Conservation (phyloP, 352 stramenopile species). For the Peronospora farinosa region DNA sequence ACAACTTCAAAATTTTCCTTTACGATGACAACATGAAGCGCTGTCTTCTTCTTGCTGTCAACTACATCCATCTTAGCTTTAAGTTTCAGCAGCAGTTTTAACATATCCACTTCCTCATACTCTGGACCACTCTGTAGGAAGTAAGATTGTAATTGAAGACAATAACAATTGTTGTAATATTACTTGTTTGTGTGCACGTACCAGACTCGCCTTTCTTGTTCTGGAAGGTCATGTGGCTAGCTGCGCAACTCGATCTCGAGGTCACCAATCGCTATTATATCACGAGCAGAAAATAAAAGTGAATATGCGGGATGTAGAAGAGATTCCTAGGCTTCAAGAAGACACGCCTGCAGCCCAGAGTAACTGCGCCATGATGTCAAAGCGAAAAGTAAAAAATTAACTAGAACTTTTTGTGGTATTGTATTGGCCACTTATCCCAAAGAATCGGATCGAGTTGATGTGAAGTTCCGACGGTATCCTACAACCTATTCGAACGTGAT, state of each 20-base stretch:
- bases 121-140: slow-evolving; percentile 22
- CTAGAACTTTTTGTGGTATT: not conserved
- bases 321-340: not conserved
- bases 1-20: slow-evolving; percentile 61
- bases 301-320: not conserved
- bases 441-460: not conserved
- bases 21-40: slow-evolving; percentile 53
- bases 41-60: slow-evolving; percentile 72
- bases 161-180: not conserved
- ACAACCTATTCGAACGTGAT: no score
- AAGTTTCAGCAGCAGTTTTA: slow-evolving; percentile 50
- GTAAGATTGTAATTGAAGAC: not conserved
- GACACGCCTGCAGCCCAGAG: slow-evolving; percentile 39
- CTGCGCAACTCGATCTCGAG: slow-evolving; percentile 62
- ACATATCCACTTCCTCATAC: slow-evolving; percentile 52
- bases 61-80: slow-evolving; percentile 59
- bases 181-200: no score
- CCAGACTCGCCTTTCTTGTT: slow-evolving; percentile 82
- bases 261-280: slow-evolving; percentile 56
- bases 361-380: slow-evolving; percentile 36
- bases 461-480: no score
- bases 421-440: slow-evolving; percentile 4
- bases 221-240: slow-evolving; percentile 62
- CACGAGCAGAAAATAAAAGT: not conserved
- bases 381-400: not conserved